Evolutionary conservation across 495 filamentous ascomycete genomes (phyloP).

Genomic region (Cercophora scortea): DNA sequence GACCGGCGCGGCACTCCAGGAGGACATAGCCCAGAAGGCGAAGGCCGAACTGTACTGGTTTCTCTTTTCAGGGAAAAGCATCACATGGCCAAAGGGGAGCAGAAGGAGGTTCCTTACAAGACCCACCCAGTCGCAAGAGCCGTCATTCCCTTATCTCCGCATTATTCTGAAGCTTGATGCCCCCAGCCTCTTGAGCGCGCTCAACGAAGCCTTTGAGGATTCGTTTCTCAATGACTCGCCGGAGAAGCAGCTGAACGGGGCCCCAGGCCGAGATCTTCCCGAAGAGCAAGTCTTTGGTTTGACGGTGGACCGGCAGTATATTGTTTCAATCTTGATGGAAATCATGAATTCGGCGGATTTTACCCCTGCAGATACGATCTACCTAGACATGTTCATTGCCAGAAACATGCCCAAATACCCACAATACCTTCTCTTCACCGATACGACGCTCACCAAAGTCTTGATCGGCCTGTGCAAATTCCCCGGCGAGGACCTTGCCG

Average conservation of each 20-base stretch:
- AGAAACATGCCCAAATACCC: slow-evolving; percentile 94
- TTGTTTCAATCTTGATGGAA: slow-evolving; percentile 81
- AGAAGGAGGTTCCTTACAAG: slow-evolving; percentile 46
- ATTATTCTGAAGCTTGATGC: slow-evolving; percentile 82
- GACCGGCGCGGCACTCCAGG: slow-evolving; percentile 64
- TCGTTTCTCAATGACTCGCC: slow-evolving; percentile 76
- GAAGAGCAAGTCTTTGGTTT: slow-evolving; percentile 60
- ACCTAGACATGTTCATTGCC: slow-evolving; percentile 96
- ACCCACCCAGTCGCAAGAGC: slow-evolving; percentile 43
- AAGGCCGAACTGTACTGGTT: slow-evolving; percentile 88
- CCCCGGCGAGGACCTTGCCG: slow-evolving; percentile 70
- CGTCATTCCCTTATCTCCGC: slow-evolving; percentile 73
- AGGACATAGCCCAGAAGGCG: slow-evolving; percentile 60
- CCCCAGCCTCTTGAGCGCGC: slow-evolving; percentile 83
- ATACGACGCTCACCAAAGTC: slow-evolving; percentile 73
- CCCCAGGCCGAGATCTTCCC: slow-evolving; percentile 37
- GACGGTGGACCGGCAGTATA: slow-evolving; percentile 81
- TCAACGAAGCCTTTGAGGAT: slow-evolving; percentile 98
- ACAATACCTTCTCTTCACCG: slow-evolving; percentile 86
- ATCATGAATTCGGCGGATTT: slow-evolving; percentile 73
- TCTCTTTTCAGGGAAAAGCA: slow-evolving; percentile 74
- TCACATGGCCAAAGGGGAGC: slow-evolving; percentile 54
- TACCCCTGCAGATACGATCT: slow-evolving; percentile 74
- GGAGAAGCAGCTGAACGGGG: slow-evolving; percentile 47
- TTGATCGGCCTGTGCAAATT: slow-evolving; percentile 77